These are phyloP conservation scores for Lactarius trivialis DNA, from an alignment of 768 basidiomycete genomes.

Conservation along the genomic window DNA sequence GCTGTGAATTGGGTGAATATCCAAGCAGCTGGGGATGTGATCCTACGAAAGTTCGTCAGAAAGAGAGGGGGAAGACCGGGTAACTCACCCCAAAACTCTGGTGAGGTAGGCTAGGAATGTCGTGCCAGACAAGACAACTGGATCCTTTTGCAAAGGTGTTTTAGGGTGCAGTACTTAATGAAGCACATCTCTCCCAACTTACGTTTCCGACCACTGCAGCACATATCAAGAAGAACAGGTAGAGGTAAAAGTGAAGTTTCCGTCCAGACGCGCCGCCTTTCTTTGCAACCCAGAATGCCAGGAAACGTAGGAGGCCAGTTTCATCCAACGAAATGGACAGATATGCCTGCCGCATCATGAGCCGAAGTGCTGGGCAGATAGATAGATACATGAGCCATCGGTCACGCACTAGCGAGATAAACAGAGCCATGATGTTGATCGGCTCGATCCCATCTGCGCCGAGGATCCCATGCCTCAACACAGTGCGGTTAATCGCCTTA, in stretches of 20 bases:
- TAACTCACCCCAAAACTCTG: constrained; percentile 42
- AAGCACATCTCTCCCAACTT: constrained; percentile 12
- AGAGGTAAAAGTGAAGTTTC: constrained; percentile 74
- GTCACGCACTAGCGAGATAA: constrained; percentile 63
- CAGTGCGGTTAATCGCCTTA: constrained; percentile 30
- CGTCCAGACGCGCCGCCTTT: constrained; percentile 69
- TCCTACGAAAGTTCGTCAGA: constrained; percentile 15
- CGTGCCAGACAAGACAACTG: constrained; percentile 87
- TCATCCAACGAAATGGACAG: constrained; percentile 88
- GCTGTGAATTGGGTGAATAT: constrained; percentile 71
- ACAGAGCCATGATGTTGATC: constrained; percentile 89
- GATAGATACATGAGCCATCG: too few species aligned
- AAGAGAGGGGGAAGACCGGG: background rate
- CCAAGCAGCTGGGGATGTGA: constrained; percentile 51
- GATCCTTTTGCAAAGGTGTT: constrained; percentile 42
- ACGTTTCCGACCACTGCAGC: constrained; percentile 81
- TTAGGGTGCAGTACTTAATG: background rate
- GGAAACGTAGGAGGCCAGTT: constrained; percentile 78
- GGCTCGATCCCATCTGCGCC: constrained; percentile 76
- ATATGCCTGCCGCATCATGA: constrained; percentile 44
- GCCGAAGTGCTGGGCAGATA: background rate
- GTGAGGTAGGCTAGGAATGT: constrained; percentile 89
- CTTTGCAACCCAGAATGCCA: constrained; percentile 79
- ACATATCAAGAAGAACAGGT: constrained; percentile 68
- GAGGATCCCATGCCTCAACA: constrained; percentile 72